Evolutionary conservation across 345 rosid genomes (phyloP).

Genomic region (Brassica rapa): DNA sequence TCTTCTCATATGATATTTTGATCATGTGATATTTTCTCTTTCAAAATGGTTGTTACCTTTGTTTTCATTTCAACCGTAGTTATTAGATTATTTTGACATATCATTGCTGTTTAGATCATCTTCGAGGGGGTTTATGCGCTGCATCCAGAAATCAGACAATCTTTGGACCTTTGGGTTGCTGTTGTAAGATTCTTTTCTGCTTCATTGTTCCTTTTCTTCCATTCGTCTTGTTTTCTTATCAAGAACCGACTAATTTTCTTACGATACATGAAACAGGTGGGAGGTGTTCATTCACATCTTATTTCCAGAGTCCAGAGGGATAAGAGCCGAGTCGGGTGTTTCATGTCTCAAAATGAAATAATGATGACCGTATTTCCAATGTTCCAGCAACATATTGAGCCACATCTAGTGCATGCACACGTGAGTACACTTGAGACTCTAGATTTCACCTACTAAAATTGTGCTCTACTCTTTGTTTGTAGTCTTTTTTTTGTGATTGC

Average conservation of each 20-base stretch:
- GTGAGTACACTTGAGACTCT: constrained; percentile 55
- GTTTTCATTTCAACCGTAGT: constrained; percentile 5
- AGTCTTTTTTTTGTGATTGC: neutral
- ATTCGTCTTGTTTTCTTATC: constrained; percentile 19
- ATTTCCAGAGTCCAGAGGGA: constrained; percentile 99
- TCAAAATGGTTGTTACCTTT: neutral
- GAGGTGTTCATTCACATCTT: constrained; percentile 98
- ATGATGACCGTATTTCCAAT: constrained; percentile 98
- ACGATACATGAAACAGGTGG: constrained; percentile 67
- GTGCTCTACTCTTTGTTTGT: too few relatives aligned
- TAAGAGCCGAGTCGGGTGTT: constrained; percentile 85
- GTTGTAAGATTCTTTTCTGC: constrained; percentile 67
- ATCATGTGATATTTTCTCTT: neutral
- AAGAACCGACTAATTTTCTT: constrained; percentile 22
- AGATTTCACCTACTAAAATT: neutral
- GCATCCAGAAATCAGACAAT: constrained; percentile 91
- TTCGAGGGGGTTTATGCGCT: constrained; percentile 97
- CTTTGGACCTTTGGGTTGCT: constrained; percentile 96
- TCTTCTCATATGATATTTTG: neutral
- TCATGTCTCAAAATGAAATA: constrained; percentile 96
- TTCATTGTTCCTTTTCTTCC: constrained; percentile 21
- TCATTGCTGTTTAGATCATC: constrained; percentile 61
- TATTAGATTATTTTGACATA: neutral
- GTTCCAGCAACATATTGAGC: constrained; percentile 98
- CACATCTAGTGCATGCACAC: constrained; percentile 99